These are phyloP conservation scores for Pleurotus platypus DNA, from an alignment of 768 basidiomycete species.

Conservation along the genomic window DNA sequence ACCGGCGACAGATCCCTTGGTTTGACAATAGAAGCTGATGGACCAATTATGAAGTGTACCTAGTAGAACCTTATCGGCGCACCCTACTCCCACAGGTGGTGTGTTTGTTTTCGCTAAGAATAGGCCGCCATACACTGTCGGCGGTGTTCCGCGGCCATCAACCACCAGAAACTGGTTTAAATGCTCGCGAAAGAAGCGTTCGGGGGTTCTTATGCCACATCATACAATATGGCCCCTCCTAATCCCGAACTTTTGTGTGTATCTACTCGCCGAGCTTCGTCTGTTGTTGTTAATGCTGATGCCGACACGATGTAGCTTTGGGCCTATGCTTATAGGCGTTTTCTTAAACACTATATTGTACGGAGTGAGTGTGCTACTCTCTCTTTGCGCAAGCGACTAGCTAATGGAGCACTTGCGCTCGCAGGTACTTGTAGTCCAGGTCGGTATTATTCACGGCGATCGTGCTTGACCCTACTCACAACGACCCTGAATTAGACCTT, in stretches of 20 bases:
- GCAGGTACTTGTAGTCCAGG: conserved; percentile 5
- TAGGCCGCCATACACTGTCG: too few species aligned
- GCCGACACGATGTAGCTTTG: not conserved
- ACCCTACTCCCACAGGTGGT: too few species aligned
- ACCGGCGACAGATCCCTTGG: too few species aligned
- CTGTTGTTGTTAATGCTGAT: not conserved
- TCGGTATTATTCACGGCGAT: not conserved
- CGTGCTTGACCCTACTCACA: not conserved
- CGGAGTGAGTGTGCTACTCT: not conserved
- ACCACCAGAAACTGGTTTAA: too few species aligned
- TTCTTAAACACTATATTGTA: conserved; percentile 1
- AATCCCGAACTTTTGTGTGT: not conserved
- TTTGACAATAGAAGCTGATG: too few species aligned
- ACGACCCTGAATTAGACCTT: not conserved
- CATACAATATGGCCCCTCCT: not conserved
- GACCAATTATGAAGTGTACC: too few species aligned
- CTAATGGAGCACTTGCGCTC: not conserved
- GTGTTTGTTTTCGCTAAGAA: too few species aligned
- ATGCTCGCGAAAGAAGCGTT: too few species aligned
- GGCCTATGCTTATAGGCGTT: conserved; percentile 5
- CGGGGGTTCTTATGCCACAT: too few species aligned
- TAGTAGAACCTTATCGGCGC: too few species aligned
- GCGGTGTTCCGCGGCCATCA: too few species aligned
- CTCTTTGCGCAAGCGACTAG: not conserved
- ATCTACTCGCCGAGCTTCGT: not conserved